Base-by-base conservation (phyloP, 2,329 filamentous ascomycete species). In the Penicillium crustosum region DNA sequence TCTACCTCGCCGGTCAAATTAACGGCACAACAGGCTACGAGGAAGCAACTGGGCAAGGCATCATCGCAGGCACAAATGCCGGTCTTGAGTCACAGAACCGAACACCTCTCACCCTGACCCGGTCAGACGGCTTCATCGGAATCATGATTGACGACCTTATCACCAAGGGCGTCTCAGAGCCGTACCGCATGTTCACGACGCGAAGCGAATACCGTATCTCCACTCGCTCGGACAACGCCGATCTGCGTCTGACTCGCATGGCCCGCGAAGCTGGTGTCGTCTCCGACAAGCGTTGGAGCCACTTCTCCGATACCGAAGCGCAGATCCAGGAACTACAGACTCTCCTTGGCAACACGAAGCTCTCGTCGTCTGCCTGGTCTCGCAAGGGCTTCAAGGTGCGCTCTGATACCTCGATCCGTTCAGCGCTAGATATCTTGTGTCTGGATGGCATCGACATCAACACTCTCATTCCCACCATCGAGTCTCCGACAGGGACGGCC, bases 11-110 rank as follows among this genome's bases (percentile, higher is more conserved):
- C 0, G 94, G 94, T 4, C 94, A 99, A 73, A 97, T 99, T 75
- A 99, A 99, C 74, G 94, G 94, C 45, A 99, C 94, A 0, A 99
- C 94, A 0, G 94, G 94, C 4, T 99, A 99, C 73, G 94, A 99
- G 77, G 94, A 99, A 79, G 94, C 94, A 10, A 92, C 94, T 0
- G 93, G 90, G 0, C 94, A 99, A 74, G 94, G 94, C 10, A 83
- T 99, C 47, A 79, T 99, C 15, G 94, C 94, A 0, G 94, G 94
- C 33, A 93, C 93, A 68, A 99, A 99, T 70, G 94, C 94, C 1
- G 94, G 93, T 2, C 83, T 94, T n/a, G 83, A 87, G 1, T 86
- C 93, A 0, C 83, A 85, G 60, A 83, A 84, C 1, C 85, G 89
- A 57, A 74, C 81, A 2, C 82, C 86, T 0, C 81, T 95, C 60